Base-by-base conservation (phyloP, 106 monocot species). In the Platanthera zijinensis region DNA sequence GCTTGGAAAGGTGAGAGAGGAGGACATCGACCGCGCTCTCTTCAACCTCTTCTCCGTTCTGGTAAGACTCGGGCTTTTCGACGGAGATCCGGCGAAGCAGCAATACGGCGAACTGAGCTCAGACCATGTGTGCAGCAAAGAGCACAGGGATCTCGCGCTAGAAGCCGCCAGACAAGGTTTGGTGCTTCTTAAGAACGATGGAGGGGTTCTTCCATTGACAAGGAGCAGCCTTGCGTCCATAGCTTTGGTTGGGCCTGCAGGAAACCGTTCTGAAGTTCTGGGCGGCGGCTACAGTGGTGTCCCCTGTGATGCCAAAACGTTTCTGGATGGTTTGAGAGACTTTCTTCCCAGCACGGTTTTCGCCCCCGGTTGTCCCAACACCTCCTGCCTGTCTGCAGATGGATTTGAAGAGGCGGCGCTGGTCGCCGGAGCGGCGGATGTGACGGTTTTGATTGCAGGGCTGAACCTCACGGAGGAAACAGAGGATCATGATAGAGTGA, bases 11-110 rank as follows among this genome's bases (percentile, higher is more conserved):
- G 78, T 94, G 10, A 50, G 54, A 56, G 87, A 92, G 77, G 77
- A 80, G 51, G 89, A 99, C 57, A 87, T 99, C 12, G 85, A 99
- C 71, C 81, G 79, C 3, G 94, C 99, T 1, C 90, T 99, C 13
- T 5, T 86, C 52, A 99, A 99, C 78, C 88, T 94, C 10, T 91
- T 94, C 88, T 82, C 84, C 5, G 92, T 99, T 69, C 91, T 88
- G 62, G 69, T 99, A 1, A 84, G 94, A 3, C 94, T 99, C 15
- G 86, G 88, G 13, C 75, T 90, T 15, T 94, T 94, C 50, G 91
- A 99, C 71, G 91, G 89, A 39, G 77, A 78, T 10, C 80, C 80
- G 10, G 69, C 54, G 5, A 80, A 80, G 51, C 77, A 82, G 51
- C 83, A 30, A 52, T 87, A 81, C 73, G 79, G 73, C 13, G 51